Base-by-base conservation (phyloP, 1,284 basidiomycete species). In the Cutaneotrichosporon cavernicola region DNA sequence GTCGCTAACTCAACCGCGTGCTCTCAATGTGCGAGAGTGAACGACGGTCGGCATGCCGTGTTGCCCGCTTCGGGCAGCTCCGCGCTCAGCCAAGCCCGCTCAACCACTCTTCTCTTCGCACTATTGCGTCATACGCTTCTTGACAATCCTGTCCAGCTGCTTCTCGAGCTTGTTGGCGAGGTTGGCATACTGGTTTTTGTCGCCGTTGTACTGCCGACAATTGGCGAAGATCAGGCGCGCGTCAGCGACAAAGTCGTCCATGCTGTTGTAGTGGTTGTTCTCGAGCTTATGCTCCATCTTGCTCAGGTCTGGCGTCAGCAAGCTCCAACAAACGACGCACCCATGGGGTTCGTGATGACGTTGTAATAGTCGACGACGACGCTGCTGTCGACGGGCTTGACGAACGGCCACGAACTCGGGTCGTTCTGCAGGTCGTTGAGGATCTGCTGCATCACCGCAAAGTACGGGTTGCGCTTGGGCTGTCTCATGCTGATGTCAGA, bases 261-360 rank as follows among this genome's bases (percentile, higher is more conserved):
- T 82, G 26, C 85, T 86, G 40, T 85, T 80, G 78, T 98, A 99
- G 66, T 83, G 80, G 67, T 84, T 85, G 57, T 86, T 89, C 64
- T 95, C 90, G 32, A 99, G 86, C 79, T 95, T 98, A 78, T 89
- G 86, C 75, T 94, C 90, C 89, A 99, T 97, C 2, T 92, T 97
- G 60, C 84, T 84, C 65, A 99, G 86, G 78, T 99, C 96, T 94
- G 74, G 63, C 30, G 58, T 61, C n/a, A 43, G n/a, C 21, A 7
- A 0, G 13, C 30, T 9, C 22, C 4, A n/a, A 11, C 3, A 8
- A 50, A 5, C 6, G 34, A 82, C 87, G 65, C 70, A 93, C 93
- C 95, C 95, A 99, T 98, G 0, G 96, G 96, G 62, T 89, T 84
- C 73, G 88, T 90, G 78, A 98, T 90, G 59, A 94, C 88, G 21